These are phyloP conservation scores for Streptanthus diversifolius DNA, from an alignment of 345 rosid genomes.

Conservation along the genomic window DNA sequence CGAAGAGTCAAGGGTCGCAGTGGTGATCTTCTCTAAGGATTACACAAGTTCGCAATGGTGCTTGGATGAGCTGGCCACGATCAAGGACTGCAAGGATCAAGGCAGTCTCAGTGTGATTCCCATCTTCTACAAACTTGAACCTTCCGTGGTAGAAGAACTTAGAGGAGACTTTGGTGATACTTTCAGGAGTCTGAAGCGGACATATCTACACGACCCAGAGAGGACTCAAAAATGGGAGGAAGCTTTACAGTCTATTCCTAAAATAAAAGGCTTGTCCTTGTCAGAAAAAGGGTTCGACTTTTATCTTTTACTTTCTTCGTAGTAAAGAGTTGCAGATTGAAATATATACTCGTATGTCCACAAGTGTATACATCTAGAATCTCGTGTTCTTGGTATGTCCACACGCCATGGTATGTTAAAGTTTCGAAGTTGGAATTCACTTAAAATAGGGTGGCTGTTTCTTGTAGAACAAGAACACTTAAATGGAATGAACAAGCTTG, in stretches of 20 bases:
- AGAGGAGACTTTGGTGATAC: not conserved
- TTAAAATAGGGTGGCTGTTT: too few relatives aligned
- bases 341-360: too few relatives aligned
- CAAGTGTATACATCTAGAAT: not conserved
- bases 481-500: too few relatives aligned
- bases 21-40: not conserved
- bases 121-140: constrained; percentile 7
- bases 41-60: constrained; percentile 3
- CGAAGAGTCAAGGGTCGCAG: not conserved
- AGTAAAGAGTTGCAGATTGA: not conserved
- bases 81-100: not conserved
- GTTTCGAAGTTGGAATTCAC: too few relatives aligned
- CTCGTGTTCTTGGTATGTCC: not conserved
- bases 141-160: not conserved
- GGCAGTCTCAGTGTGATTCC: constrained; percentile 1
- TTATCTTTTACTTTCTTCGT: not conserved
- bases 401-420: too few relatives aligned
- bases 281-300: not conserved
- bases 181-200: not conserved
- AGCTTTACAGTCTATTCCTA: not conserved
- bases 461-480: too few relatives aligned
- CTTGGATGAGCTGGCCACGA: constrained; percentile 21
- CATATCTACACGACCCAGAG: not conserved
- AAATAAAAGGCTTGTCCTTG: not conserved
- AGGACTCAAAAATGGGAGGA: constrained; percentile 16